A percentile compares a stretch with the other conserved stretches of the same genome.
Evolutionary conservation across 305 asterid genomes (phyloP).

Genomic region (Fraxinus baroniana): DNA sequence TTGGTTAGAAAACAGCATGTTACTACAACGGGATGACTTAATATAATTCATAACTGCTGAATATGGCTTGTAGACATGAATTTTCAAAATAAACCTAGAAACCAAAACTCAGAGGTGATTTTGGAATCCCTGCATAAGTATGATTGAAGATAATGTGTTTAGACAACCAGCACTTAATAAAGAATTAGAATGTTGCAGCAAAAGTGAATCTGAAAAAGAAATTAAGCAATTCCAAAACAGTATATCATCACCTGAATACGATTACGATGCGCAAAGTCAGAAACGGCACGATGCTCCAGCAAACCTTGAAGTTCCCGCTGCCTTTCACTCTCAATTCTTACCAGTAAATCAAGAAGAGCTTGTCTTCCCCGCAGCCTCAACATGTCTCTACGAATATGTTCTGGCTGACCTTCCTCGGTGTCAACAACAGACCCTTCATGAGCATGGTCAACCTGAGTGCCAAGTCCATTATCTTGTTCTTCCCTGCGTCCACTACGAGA

Average conservation of each 20-base stretch:
- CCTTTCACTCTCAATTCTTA: slow-evolving; percentile 29
- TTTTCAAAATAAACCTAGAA: background rate
- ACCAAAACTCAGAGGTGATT: background rate
- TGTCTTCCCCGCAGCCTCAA: slow-evolving; percentile 46
- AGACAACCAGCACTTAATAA: background rate
- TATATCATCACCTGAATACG: background rate
- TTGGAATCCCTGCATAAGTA: background rate
- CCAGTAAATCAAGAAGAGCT: slow-evolving; percentile 45
- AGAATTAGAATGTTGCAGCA: background rate
- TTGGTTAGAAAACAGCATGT: background rate
- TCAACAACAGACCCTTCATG: slow-evolving; percentile 47
- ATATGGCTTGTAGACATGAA: background rate
- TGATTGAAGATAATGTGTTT: background rate
- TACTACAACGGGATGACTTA: background rate
- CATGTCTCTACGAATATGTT: slow-evolving; percentile 48
- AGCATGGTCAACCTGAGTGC: slow-evolving; percentile 45
- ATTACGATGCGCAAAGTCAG: slow-evolving; percentile 24
- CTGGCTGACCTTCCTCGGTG: slow-evolving; percentile 62
- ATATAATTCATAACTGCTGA: background rate
- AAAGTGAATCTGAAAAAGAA: background rate
- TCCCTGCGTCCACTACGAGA: slow-evolving; percentile 59
- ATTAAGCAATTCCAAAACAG: background rate
- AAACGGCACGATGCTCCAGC: slow-evolving; percentile 17
- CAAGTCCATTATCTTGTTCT: slow-evolving; percentile 41
- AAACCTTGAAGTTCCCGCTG: slow-evolving; percentile 29